Evolutionary conservation across 257 asterid genomes (phyloP), one percentile per base, ranked within the genome.

Genomic region (Lantana camara): DNA sequence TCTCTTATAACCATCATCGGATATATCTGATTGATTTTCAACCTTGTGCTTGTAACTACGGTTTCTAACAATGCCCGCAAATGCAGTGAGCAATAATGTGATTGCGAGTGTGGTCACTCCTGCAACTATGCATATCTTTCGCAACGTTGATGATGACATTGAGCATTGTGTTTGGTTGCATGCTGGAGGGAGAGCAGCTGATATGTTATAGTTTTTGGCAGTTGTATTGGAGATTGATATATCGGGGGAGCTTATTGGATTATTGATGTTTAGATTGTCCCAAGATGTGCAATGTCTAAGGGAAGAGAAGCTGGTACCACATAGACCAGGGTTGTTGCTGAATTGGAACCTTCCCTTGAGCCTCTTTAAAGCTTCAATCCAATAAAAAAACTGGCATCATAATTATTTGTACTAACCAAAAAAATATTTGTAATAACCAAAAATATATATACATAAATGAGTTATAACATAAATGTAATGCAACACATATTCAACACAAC

Each of bases 291-390:
- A 94, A 32, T 41, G 74, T 79, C 99, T 79, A 41, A 94, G 57
- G 21, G 91, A 69, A 58, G 95, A 6, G 58, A 90, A 74, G 17
- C 91, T 96, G 60, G 67, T 30, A 27, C 97, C 99, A 75, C 98
- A 94, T 61, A 94, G 64, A 59, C 88, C 96, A 32, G 91, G 83
- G 64, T 91, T 94, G 63, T 84, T 82, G 29, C 59, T 82, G 27
- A 41, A 77, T 57, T 50, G 79, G 64, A 94, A 86, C 15, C 81
- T 82, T 41, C 69, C 86, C 17, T 75, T 79, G 68, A 90, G 37
- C 56, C 77, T 85, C 76, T 40, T 67, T 55, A 94, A 74, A 60
- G 73, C 99, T 94, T 77, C 87, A 1, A 86, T 56, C 59, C 23
- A 11, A 20, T 71, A 40, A 17, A n/a, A n/a, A n/a, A n/a, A n/a